Conservation (phyloP, 2,329 filamentous ascomycete genomes). For the Clonostachys sp. region DNA sequence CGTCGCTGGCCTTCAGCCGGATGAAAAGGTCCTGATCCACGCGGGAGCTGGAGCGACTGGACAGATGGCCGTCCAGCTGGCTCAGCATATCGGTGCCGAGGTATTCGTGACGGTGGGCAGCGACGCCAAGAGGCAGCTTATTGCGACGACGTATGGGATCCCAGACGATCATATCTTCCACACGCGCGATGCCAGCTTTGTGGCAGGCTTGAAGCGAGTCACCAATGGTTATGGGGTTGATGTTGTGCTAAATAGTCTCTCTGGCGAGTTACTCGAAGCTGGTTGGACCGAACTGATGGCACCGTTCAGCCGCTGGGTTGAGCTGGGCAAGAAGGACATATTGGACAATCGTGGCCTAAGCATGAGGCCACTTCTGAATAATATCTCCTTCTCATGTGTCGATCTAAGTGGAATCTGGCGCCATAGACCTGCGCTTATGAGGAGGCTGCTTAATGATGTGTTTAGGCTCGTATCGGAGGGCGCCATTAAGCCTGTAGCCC, state of each 20-base stretch:
- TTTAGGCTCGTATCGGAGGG: slow-evolving; percentile 7
- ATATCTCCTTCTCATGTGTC: slow-evolving; percentile 7
- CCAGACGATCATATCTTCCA: slow-evolving; percentile 21
- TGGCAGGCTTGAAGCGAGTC: slow-evolving; percentile 11
- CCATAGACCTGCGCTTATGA: slow-evolving; percentile 1
- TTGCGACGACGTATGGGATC: slow-evolving; percentile 17
- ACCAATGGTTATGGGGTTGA: slow-evolving; percentile 23
- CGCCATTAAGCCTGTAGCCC: slow-evolving; percentile 2
- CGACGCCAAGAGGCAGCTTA: slow-evolving; percentile 18
- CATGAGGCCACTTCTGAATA: slow-evolving; percentile 8
- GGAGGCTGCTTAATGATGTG: slow-evolving; percentile 17
- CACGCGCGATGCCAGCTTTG: slow-evolving; percentile 17
- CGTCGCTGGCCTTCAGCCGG: slow-evolving; percentile 15
- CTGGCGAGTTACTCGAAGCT: slow-evolving; percentile 18
- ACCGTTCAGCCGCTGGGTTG: slow-evolving; percentile 22
- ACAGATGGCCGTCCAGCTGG: slow-evolving; percentile 21
- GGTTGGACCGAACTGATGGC: slow-evolving; percentile 26
- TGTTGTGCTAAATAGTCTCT: slow-evolving; percentile 23
- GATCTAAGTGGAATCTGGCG: slow-evolving; percentile 11
- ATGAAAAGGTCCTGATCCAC: slow-evolving; percentile 21
- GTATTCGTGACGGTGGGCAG: slow-evolving; percentile 11
- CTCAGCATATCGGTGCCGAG: slow-evolving; percentile 14
- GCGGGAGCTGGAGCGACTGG: slow-evolving; percentile 24
- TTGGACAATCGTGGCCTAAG: slow-evolving; percentile 2
- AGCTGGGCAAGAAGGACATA: slow-evolving; percentile 26